Base-by-base conservation (phyloP, 2,329 filamentous ascomycete species). In the Pseudogymnoascus destructans region DNA sequence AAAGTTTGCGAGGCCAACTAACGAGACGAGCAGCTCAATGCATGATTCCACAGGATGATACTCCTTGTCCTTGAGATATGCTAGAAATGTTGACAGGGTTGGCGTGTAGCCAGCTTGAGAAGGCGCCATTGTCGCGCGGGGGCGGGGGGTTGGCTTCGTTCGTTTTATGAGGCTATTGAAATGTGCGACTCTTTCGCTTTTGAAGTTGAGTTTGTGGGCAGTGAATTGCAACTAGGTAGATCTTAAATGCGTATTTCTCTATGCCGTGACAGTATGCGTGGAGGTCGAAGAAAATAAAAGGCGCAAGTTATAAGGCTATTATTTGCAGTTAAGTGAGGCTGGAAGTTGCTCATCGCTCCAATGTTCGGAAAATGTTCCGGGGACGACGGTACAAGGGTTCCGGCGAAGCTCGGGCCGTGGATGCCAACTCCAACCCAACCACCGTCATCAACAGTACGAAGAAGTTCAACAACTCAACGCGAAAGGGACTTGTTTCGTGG, bases 11-110 rank as follows among this genome's bases (percentile, higher is more conserved):
- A 5, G 57, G 40, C n/a, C 2, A n/a, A 55, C 55, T 21, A 73
- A 95, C 89, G 87, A 88, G 65, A 92, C 84, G 61, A 95, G 79
- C 63, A 81, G 82, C 71, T 96, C 90, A 63, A 95, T 85, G 7
- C 89, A 91, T 40, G 85, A 81, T 65, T 95, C 90, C 58, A 93
- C 79, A 27, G 84, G 78, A 58, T 82, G 84, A 5, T 56, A 36
- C 30, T 56, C 54, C 30, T 80, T 84, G 33, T 80, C 79, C 69
- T 89, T 92, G 62, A 95, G 77, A 10, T 86, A 85, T 68, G 86
- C 88, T 63, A 95, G 79, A 66, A 89, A 93, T 55, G 85, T 86
- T 52, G 84, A 80, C 63, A 96, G 75, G 64, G 84, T 86, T 42
- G 89, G 89, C 71, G 87, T 83, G 69, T 80, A 74, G 65, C 79